These are phyloP conservation scores for Pleurotus eryngii DNA, from an alignment of 768 basidiomycete species.

Conservation along the genomic window DNA sequence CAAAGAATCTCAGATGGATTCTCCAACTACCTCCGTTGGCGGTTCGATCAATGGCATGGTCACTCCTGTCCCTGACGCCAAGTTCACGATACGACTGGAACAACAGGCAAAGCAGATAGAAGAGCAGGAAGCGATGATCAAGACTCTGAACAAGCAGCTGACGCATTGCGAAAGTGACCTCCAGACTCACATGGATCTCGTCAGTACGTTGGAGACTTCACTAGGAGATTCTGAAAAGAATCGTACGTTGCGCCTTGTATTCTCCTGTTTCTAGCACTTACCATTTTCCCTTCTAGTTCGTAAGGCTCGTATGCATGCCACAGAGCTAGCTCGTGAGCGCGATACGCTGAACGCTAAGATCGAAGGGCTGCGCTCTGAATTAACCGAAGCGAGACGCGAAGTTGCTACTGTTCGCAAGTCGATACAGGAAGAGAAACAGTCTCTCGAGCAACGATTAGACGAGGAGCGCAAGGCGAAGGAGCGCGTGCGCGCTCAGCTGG, in stretches of 20 bases:
- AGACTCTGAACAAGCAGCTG: constrained; percentile 89
- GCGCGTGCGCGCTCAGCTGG: constrained; percentile 82
- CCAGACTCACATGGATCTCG: constrained; percentile 89
- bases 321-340: constrained; percentile 83
- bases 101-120: constrained; percentile 73
- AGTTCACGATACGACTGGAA: constrained; percentile 57
- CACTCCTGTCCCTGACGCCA: constrained; percentile 46
- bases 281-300: constrained; percentile 52
- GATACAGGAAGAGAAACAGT: constrained; percentile 86
- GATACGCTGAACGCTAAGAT: constrained; percentile 68
- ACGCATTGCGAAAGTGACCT: constrained; percentile 91
- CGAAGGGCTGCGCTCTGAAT: constrained; percentile 65
- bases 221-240: constrained; percentile 93
- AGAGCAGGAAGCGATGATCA: constrained; percentile 89
- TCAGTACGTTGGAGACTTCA: constrained; percentile 78
- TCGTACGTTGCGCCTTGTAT: constrained; percentile 46
- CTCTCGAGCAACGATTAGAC: constrained; percentile 75
- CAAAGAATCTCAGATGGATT: constrained; percentile 70
- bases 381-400: constrained; percentile 77
- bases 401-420: constrained; percentile 74
- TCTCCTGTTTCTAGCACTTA: neutral
- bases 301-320: constrained; percentile 91
- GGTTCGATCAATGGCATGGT: constrained; percentile 31
- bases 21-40: constrained; percentile 59
- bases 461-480: constrained; percentile 90